These are phyloP conservation scores for Fusarium sp. DNA, from an alignment of 2,329 filamentous ascomycete genomes.

Conservation along the genomic window DNA sequence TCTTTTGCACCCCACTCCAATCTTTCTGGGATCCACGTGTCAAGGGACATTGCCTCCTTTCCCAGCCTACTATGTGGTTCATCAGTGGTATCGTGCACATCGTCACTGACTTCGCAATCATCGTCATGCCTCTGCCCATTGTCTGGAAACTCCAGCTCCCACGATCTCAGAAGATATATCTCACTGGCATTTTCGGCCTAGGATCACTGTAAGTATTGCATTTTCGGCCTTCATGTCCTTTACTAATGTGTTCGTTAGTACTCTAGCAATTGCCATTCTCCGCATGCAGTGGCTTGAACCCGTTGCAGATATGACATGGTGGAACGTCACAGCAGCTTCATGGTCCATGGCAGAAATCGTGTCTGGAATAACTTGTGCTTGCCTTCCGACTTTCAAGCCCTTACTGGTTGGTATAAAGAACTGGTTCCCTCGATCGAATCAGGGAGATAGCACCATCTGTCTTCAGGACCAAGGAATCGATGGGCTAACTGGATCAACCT, in stretches of 20 bases:
- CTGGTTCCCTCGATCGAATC: rapidly evolving
- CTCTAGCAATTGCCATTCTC: constrained; percentile 16
- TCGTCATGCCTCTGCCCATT: constrained; percentile 24
- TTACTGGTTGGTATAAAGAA: background rate
- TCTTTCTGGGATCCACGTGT: constrained; percentile 21
- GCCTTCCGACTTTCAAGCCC: constrained; percentile 26
- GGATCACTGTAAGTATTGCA: constrained; percentile 20
- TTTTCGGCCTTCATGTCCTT: rapidly evolving
- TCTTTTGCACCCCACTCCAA: constrained; percentile 12
- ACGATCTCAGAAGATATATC: constrained; percentile 6
- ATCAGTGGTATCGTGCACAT: constrained; percentile 21
- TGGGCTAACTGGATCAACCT: background rate
- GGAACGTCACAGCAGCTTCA: constrained; percentile 20
- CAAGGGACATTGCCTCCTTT: background rate
- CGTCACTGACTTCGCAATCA: constrained; percentile 19
- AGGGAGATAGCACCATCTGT: background rate
- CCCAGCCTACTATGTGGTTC: background rate
- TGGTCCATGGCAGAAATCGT: constrained; percentile 36
- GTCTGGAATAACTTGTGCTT: constrained; percentile 33
- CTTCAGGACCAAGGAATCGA: background rate
- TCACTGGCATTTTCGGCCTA: constrained; percentile 22
- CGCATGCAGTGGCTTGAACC: constrained; percentile 33
- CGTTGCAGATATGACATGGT: constrained; percentile 20
- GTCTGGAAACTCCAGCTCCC: constrained; percentile 25
- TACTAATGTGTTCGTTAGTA: background rate